Base-by-base conservation (phyloP, 2,329 filamentous ascomycete species). In the Tympanopsis confertula region DNA sequence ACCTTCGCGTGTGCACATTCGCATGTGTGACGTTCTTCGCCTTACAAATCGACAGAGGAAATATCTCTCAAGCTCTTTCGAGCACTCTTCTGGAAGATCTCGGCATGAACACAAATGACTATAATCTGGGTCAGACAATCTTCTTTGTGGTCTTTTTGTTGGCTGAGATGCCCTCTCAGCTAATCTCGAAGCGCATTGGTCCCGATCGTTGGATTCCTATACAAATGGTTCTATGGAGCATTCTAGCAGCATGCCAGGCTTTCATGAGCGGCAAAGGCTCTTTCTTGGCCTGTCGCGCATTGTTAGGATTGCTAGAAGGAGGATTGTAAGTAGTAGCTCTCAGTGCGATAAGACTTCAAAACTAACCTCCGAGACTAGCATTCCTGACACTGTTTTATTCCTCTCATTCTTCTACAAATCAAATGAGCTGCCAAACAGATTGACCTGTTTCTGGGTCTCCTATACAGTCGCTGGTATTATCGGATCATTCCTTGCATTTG, bases 341-440 rank as follows among this genome's bases (percentile, higher is more conserved):
- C n/a, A n/a, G n/a, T n/a, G n/a, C n/a, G n/a, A n/a, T n/a, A n/a
- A n/a, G n/a, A n/a, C n/a, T n/a, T n/a, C n/a, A n/a, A n/a, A n/a
- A n/a, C n/a, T n/a, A n/a, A n/a, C n/a, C 72, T 17, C 74, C 73
- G n/a, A n/a, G n/a, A n/a, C n/a, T 1, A 80, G 80, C 44, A 78
- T 80, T 36, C 73, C 74, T 0, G 74, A 77, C 41, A 73, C 74
- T 17, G 69, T 82, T 13, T 59, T 82, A 0, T 86, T 80, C 55
- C 62, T 86, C 4, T 78, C 74, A 3, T 87, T 87, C 54, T 88
- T 81, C 56, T 88, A 86, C 59, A 86, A 74, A 35, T 74, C 74
- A 1, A 67, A 67, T 37, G 83, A 87, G 51, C 62, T 88, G 0
- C 79, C 82, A 0, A 68, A 70, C 10, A 70, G 83, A 1, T 58